A percentile compares a stretch with the other conserved stretches of the same genome.
Evolutionary conservation across 768 basidiomycete genomes (phyloP).

Genomic region (Lactifluus hygrophoroides): DNA sequence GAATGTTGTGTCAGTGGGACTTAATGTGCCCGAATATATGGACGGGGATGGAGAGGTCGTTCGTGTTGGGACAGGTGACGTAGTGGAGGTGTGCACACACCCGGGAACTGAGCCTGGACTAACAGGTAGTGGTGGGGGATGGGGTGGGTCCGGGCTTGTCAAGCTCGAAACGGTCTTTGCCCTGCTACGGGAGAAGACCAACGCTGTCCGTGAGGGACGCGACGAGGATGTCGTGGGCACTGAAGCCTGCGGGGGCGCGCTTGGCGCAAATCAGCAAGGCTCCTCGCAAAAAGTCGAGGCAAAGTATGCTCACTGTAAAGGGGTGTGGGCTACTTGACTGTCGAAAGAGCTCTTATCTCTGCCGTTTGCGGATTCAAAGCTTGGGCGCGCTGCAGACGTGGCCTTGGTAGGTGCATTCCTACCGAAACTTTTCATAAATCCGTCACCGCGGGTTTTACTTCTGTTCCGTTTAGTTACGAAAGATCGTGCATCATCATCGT

Average conservation of each 20-base stretch:
- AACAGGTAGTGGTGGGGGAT: slow-evolving; percentile 9
- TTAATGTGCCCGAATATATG: slow-evolving; percentile 14
- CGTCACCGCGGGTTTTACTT: slow-evolving; percentile 28
- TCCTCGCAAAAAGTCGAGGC: not conserved
- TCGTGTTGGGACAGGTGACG: not conserved
- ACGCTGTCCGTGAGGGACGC: slow-evolving; percentile 34
- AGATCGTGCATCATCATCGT: slow-evolving; percentile 31
- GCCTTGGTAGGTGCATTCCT: slow-evolving; percentile 28
- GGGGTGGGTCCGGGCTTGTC: slow-evolving; percentile 8
- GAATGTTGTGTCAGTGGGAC: slow-evolving; percentile 14
- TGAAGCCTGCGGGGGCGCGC: slow-evolving; percentile 53
- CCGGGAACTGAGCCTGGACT: slow-evolving; percentile 9
- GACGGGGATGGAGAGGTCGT: slow-evolving; percentile 18
- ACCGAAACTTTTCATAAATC: slow-evolving; percentile 38
- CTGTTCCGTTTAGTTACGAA: slow-evolving; percentile 25
- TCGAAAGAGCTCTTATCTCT: slow-evolving; percentile 53
- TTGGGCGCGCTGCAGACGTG: slow-evolving; percentile 42
- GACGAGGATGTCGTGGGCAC: slow-evolving; percentile 36
- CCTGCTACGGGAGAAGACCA: slow-evolving; percentile 35
- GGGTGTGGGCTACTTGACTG: slow-evolving; percentile 39
- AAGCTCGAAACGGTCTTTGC: slow-evolving; percentile 26
- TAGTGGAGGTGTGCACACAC: not conserved
- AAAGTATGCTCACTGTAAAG: slow-evolving; percentile 45
- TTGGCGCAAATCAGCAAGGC: slow-evolving; percentile 23
- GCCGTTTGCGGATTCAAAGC: slow-evolving; percentile 46